Percentiles rank a stretch among this genome's conserved stretches.
Conservation (phyloP, 2,329 filamentous ascomycete species). For the Tolypocladium guangdongense region DNA sequence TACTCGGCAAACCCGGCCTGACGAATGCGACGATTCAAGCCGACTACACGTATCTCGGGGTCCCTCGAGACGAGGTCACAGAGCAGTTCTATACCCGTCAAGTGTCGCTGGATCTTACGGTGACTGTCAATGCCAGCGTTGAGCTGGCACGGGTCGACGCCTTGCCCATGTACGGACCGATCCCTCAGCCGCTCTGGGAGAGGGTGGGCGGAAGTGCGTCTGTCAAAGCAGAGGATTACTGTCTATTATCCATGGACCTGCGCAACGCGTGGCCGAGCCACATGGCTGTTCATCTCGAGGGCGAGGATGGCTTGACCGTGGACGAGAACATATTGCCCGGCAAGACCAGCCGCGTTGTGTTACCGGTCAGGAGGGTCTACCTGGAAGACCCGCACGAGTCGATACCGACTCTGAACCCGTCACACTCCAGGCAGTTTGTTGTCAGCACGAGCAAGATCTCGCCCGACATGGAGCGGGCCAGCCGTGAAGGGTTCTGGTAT, state of each 20-base stretch:
- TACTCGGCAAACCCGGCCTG: constrained; percentile 76
- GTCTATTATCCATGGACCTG: constrained; percentile 71
- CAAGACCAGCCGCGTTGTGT: constrained; percentile 61
- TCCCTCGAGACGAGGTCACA: constrained; percentile 53
- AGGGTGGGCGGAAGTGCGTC: constrained; percentile 24
- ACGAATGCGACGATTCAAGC: constrained; percentile 71
- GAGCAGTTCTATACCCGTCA: constrained; percentile 77
- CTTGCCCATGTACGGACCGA: constrained; percentile 56
- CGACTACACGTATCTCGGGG: constrained; percentile 75
- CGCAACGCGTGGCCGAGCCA: constrained; percentile 84
- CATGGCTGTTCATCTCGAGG: constrained; percentile 54
- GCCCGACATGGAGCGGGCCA: constrained; percentile 66
- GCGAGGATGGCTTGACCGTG: constrained; percentile 35
- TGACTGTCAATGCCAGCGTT: constrained; percentile 87
- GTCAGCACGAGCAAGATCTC: constrained; percentile 71
- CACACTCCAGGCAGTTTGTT: constrained; percentile 84
- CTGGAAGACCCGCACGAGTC: constrained; percentile 65
- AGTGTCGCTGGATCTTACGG: constrained; percentile 65
- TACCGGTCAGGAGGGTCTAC: constrained; percentile 66
- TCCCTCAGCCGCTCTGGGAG: constrained; percentile 51
- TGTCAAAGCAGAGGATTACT: constrained; percentile 50
- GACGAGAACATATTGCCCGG: constrained; percentile 52
- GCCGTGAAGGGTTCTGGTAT: constrained; percentile 84
- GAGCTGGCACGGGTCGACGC: constrained; percentile 74
- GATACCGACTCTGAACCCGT: constrained; percentile 70